Evolutionary conservation across 1,284 basidiomycete species (phyloP).

Genomic region (Tremellales sp.): DNA sequence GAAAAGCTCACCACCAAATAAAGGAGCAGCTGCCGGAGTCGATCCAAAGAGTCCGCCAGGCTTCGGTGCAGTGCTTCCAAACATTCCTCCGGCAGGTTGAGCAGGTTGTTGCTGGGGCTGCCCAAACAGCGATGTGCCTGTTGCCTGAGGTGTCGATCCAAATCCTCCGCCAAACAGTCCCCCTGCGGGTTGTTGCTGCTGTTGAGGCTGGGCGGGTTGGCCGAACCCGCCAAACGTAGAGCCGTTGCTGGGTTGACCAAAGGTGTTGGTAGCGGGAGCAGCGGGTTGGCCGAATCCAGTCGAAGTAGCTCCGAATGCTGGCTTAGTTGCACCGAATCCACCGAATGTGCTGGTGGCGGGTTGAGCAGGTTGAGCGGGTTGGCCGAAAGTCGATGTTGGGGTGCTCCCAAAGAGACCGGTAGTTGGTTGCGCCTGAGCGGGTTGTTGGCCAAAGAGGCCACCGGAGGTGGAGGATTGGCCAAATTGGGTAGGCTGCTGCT

Average conservation of each 20-base stretch:
- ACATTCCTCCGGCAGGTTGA: slow-evolving; percentile 50
- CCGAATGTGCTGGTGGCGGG: slow-evolving; percentile 46
- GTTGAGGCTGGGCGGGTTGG: neutral
- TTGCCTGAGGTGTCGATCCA: no score
- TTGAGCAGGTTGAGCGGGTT: slow-evolving; percentile 21
- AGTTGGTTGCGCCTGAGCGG: slow-evolving; percentile 31
- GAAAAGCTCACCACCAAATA: slow-evolving; percentile 37
- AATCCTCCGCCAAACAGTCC: slow-evolving; percentile 50
- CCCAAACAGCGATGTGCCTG: no score
- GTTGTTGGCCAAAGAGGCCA: slow-evolving; percentile 43
- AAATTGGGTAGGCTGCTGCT: slow-evolving; percentile 29
- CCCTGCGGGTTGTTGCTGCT: slow-evolving; percentile 35
- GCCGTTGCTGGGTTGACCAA: slow-evolving; percentile 37
- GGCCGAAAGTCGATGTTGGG: slow-evolving; percentile 28
- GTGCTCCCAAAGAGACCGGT: slow-evolving; percentile 45
- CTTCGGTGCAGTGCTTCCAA: slow-evolving; percentile 46
- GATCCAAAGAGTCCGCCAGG: slow-evolving; percentile 12
- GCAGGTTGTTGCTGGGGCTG: slow-evolving; percentile 25
- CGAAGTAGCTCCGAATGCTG: slow-evolving; percentile 33
- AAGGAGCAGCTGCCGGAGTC: slow-evolving; percentile 18
- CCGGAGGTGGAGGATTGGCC: slow-evolving; percentile 30
- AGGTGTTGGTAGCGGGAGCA: slow-evolving; percentile 25
- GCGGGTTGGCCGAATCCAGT: slow-evolving; percentile 38
- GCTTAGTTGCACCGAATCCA: slow-evolving; percentile 43
- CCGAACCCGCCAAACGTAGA: slow-evolving; percentile 53